Conservation (phyloP, 164 flowering plant species). For the Echeveria elegans region DNA sequence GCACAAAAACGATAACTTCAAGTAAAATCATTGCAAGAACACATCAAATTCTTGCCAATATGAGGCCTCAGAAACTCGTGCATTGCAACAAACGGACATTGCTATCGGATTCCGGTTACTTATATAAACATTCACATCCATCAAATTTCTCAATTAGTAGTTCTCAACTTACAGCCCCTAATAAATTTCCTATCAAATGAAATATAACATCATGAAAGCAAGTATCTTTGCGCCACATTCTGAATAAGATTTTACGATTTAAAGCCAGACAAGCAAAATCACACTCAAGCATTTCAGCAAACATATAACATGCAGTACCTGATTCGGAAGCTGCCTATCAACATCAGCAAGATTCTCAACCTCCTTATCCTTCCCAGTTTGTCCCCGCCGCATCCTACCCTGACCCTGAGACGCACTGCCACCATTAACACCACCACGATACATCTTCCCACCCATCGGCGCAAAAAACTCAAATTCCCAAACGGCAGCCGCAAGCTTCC, state of each 20-base stretch:
- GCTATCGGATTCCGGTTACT: too few species aligned
- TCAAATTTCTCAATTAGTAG: too few species aligned
- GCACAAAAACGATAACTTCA: too few species aligned
- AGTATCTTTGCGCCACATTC: not conserved
- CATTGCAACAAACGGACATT: too few species aligned
- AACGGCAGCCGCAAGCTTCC: slow-evolving; percentile 72
- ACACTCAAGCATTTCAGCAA: not conserved
- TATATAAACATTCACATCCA: too few species aligned
- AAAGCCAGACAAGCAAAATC: not conserved
- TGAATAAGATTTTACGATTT: not conserved
- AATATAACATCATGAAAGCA: not conserved
- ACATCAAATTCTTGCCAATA: too few species aligned
- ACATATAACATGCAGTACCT: not conserved
- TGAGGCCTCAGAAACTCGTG: too few species aligned
- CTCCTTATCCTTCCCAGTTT: not conserved
- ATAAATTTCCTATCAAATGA: too few species aligned
- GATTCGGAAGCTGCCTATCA: not conserved
- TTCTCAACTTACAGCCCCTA: too few species aligned
- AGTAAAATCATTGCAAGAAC: too few species aligned
- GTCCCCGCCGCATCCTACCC: not conserved
- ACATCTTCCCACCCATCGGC: slow-evolving; percentile 32
- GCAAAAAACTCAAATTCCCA: slow-evolving; percentile 45
- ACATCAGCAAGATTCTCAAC: not conserved
- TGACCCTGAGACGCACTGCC: not conserved
- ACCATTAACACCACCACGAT: too few species aligned